Evolutionary conservation across 345 rosid genomes (phyloP), one percentile per base, ranked within the genome.

Genomic region (Brassica nigra): DNA sequence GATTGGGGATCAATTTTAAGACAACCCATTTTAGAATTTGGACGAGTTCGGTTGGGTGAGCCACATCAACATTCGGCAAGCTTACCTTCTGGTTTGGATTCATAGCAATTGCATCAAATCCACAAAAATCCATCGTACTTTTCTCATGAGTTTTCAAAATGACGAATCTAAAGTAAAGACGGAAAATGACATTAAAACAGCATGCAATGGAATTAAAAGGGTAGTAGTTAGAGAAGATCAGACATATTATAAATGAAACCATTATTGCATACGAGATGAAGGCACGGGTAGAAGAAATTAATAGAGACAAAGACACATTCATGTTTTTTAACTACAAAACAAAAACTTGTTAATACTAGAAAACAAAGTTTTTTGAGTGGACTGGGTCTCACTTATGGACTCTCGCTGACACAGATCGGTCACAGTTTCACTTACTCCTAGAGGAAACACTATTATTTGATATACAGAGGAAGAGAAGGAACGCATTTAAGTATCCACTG

Each of bases 341-440:
- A 66, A 66, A 68, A 28, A 44, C 14, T 74, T 30, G 62, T 74
- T 74, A 49, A 31, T 62, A 49, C 20, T 62, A 70, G 33, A 52
- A 54, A 64, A 66, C n/a, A 36, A 37, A 18, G 49, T 36, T 27
- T 55, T 61, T 7, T 10, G 8, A 49, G 18, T 77, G 65, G 67
- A 42, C 9, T 54, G 59, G 74, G 69, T 31, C 27, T 76, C 55
- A 73, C 12, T 59, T 79, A 61, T 73, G 78, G 57, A 79, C 67
- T 63, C 63, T 31, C 59, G 10, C 81, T 65, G 77, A 66, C 73
- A 72, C 36, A 78, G 62, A 78, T 72, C 77, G 68, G 73, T 72
- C 73, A 72, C 77, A 72, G 73, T 6, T 18, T 66, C 77, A 73
- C 73, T 66, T 78, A 28, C 28, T 36, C 39, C 47, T 71, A 71